These are phyloP conservation scores for Extremus antarcticus DNA, from an alignment of 495 filamentous ascomycete genomes.

Conservation along the genomic window DNA sequence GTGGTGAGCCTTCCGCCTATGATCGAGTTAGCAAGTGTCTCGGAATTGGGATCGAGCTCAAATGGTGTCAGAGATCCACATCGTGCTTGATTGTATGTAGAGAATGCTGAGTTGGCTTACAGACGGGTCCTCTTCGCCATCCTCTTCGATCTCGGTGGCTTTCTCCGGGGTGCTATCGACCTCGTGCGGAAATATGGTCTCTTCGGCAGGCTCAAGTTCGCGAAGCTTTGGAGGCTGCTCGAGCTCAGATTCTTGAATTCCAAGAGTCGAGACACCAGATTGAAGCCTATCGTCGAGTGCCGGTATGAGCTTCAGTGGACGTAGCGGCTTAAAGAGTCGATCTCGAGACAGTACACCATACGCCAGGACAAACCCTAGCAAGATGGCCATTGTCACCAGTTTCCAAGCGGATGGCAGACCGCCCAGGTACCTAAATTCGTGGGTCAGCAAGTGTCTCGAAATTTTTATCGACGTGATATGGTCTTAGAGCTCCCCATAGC, in stretches of 20 bases:
- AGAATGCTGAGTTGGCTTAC: no score
- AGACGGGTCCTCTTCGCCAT: no score
- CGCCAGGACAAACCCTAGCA: neutral
- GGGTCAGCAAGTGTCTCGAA: no score
- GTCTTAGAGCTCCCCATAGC: no score
- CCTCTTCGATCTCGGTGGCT: neutral
- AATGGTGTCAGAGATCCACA: neutral
- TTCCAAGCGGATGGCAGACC: neutral
- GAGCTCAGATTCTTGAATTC: neutral
- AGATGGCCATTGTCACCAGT: neutral
- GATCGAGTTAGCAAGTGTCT: no score
- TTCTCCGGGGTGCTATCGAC: neutral
- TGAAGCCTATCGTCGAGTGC: neutral
- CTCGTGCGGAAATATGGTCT: conserved; percentile 16
- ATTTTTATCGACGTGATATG: no score
- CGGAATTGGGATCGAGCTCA: no score
- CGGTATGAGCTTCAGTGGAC: neutral
- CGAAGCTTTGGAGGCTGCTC: conserved; percentile 9
- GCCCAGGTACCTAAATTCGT: no score
- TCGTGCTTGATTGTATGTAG: neutral
- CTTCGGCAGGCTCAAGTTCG: conserved; percentile 15
- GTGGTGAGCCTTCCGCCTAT: neutral
- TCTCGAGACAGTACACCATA: neutral
- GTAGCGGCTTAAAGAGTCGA: neutral
- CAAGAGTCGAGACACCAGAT: neutral